Evolutionary conservation across 2,329 filamentous ascomycete genomes (phyloP).

Genomic region (Aspergillus novoparasiticus): DNA sequence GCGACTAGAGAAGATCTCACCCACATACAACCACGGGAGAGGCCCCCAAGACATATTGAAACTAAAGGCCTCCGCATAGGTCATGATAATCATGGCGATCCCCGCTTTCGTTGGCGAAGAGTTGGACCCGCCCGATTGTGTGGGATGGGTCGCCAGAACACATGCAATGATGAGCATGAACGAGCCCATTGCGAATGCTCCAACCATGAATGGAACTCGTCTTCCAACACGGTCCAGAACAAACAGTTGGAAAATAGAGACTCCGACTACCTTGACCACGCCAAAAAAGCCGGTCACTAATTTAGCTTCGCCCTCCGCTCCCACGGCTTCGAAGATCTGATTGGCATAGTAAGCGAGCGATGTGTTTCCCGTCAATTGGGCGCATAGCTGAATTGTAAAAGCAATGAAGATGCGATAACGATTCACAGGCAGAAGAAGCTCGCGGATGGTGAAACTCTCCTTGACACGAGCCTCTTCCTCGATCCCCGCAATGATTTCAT

Average conservation of each 20-base stretch:
- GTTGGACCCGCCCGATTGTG: slow-evolving; percentile 33
- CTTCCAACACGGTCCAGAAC: slow-evolving; percentile 55
- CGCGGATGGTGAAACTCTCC: slow-evolving; percentile 51
- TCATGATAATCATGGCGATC: slow-evolving; percentile 54
- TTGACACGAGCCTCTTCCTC: slow-evolving; percentile 50
- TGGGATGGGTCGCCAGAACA: slow-evolving; percentile 51
- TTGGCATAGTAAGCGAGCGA: slow-evolving; percentile 56
- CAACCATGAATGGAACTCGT: slow-evolving; percentile 51
- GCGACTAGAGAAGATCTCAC: slow-evolving; percentile 41
- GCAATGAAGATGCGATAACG: slow-evolving; percentile 53
- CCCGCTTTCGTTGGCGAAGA: slow-evolving; percentile 37
- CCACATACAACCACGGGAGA: slow-evolving; percentile 40
- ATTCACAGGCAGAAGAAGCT: slow-evolving; percentile 51
- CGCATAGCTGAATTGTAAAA: slow-evolving; percentile 54
- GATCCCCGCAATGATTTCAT: slow-evolving; percentile 48
- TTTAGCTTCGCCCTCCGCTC: slow-evolving; percentile 50
- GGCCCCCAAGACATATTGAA: slow-evolving; percentile 46
- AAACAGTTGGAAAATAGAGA: slow-evolving; percentile 51
- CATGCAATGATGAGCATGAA: slow-evolving; percentile 57
- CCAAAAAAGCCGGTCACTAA: slow-evolving; percentile 58
- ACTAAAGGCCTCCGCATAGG: slow-evolving; percentile 52
- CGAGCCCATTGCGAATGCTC: slow-evolving; percentile 53
- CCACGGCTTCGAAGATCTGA: slow-evolving; percentile 55
- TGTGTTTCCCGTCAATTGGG: slow-evolving; percentile 55
- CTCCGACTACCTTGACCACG: slow-evolving; percentile 54